A percentile compares a stretch with the other conserved stretches of the same genome.
Evolutionary conservation across 345 rosid genomes (phyloP).

Genomic region (Theobroma cacao): DNA sequence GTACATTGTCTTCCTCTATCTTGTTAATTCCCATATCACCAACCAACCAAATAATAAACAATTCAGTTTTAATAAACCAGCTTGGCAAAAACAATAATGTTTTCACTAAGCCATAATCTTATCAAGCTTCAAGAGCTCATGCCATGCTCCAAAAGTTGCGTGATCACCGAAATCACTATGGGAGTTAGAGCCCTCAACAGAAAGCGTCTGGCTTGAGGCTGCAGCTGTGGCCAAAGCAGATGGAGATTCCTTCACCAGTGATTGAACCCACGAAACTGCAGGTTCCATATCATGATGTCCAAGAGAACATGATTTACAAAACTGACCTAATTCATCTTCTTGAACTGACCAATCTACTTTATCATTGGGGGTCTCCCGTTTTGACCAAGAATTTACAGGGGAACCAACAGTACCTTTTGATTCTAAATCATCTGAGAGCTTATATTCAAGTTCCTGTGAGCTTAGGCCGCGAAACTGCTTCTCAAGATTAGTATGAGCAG

Average conservation of each 20-base stretch:
- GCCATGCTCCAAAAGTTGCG: slow-evolving; percentile 33
- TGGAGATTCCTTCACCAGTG: slow-evolving; percentile 48
- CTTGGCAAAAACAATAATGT: not conserved
- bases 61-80: not conserved
- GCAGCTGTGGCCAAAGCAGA: slow-evolving; percentile 20
- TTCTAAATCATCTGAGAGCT: slow-evolving; percentile 22
- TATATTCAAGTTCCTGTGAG: slow-evolving; percentile 31
- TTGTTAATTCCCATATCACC: not conserved
- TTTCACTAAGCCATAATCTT: slow-evolving; percentile 33
- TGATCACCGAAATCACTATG: slow-evolving; percentile 21
- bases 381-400: slow-evolving; percentile 34
- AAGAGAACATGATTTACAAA: slow-evolving; percentile 28
- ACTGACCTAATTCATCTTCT: slow-evolving; percentile 28
- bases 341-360: slow-evolving; percentile 37
- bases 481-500: slow-evolving; percentile 36
- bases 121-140: slow-evolving; percentile 43
- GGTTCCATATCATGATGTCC: slow-evolving; percentile 36
- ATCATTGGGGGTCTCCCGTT: slow-evolving; percentile 40
- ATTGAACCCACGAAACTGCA: slow-evolving; percentile 46
- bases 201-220: slow-evolving; percentile 1
- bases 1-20: not conserved
- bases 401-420: slow-evolving; percentile 24
- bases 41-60: not conserved
- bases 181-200: slow-evolving; percentile 29
- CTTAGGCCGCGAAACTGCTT: slow-evolving; percentile 41